A percentile compares a stretch with the other conserved stretches of the same genome.
phyloP scores from a whole-genome alignment of 1,284 basidiomycete species.

The Ustilago crameri region DNA sequence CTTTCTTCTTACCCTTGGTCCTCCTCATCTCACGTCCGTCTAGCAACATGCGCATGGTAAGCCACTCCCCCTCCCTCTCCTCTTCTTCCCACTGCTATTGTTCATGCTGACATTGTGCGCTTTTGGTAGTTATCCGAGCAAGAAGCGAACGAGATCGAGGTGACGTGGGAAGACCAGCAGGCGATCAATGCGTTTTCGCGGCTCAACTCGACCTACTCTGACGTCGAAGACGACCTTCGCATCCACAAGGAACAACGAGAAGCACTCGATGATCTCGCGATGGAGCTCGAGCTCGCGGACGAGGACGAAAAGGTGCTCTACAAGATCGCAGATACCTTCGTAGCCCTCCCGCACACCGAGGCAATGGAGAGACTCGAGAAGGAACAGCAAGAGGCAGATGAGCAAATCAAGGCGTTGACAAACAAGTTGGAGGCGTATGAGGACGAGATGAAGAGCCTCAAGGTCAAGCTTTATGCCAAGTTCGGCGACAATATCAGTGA shows the following conservation, averaged over 20 bases:
- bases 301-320: conserved; percentile 73
- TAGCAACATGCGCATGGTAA: conserved; percentile 47
- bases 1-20: not conserved
- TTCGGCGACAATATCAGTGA: conserved; percentile 87
- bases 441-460: conserved; percentile 86
- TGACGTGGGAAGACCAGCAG: conserved; percentile 96
- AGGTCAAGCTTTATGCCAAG: conserved; percentile 87
- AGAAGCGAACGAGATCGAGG: conserved; percentile 77
- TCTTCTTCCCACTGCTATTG: not conserved
- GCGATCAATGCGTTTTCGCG: conserved; percentile 92
- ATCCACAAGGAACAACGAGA: conserved; percentile 88
- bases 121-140: conserved; percentile 46
- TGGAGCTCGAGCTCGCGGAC: conserved; percentile 78
- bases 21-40: conserved; percentile 5
- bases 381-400: conserved; percentile 76
- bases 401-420: conserved; percentile 74
- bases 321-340: conserved; percentile 88
- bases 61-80: not conserved
- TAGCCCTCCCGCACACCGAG: conserved; percentile 78
- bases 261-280: conserved; percentile 85
- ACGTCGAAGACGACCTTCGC: conserved; percentile 79
- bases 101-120: not conserved
- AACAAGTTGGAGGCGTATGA: conserved; percentile 78
- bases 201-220: conserved; percentile 81
- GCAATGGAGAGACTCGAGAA: conserved; percentile 81